Evolutionary conservation across 352 stramenopile genomes (phyloP), one percentile per base, ranked within the genome.

Genomic region (Blastocystis hominis): DNA sequence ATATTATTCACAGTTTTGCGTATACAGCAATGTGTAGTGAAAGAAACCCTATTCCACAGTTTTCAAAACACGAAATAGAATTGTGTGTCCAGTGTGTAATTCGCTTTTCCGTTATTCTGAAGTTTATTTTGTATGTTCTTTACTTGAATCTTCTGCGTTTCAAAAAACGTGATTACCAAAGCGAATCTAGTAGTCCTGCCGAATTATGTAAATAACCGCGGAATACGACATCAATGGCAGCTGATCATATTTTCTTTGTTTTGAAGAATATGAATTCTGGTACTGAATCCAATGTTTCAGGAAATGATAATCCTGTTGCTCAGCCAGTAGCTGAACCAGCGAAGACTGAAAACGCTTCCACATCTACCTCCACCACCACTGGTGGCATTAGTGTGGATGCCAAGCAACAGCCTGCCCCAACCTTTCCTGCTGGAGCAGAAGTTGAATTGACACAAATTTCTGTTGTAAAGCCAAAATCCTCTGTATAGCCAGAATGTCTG

Each of bases 201-300:
- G 13, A 70, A 38, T 0, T 4, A 42, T 47, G 24, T 44, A 70
- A 17, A 70, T 70, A 47, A 24, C 62, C 62, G 62, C 42, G 62
- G 13, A 44, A 44, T 47, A 5, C 13, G 9, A 20, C 24, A 17
- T 36, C 17, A 36, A 53, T 61, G 50, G 66, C 66, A 77, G 36
- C 66, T 77, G 66, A 77, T 77, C 66, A 47, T 10, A 77, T 15
- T 55, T n/a, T 77, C 36, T 77, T 56, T 77, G 15, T 66, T 53
- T 56, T 40, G 30, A 47, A 75, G 24, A 56, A n/a, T 53, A 77
- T 77, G 66, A 56, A 56, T 56, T 30, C 66, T 59, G 50, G 4
- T 3, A 55, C 38, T 6, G n/a, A 77, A 56, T 55, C 44, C 17
- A 4, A 30, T 36, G 9, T 34, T 15, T 10, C 9, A 59, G 66